phyloP scores from a whole-genome alignment of 192 early-diverging fungal species.

The Backusella tarrabulga region DNA sequence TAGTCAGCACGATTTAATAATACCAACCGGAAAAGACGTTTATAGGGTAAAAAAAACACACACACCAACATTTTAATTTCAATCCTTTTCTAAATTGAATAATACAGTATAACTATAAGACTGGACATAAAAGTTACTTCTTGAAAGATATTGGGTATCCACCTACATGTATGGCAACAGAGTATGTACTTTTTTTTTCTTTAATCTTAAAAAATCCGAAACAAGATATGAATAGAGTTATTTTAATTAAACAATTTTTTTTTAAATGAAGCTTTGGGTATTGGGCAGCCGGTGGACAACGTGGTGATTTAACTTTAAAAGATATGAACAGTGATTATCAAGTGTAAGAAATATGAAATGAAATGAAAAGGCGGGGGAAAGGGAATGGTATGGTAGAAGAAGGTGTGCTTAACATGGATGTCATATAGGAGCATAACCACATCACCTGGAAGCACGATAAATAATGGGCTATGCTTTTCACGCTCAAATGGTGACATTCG shows the following conservation, averaged over 20 bases:
- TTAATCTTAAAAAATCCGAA: not conserved
- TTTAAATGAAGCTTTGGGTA: constrained; percentile 49
- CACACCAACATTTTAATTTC: not conserved
- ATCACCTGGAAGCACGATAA: constrained; percentile 73
- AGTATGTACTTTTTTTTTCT: constrained; percentile 35
- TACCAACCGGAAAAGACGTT: constrained; percentile 73
- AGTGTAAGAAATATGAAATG: constrained; percentile 8
- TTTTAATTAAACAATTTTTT: not conserved
- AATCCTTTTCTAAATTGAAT: not conserved
- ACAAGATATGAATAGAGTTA: not conserved
- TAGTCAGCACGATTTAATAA: constrained; percentile 72
- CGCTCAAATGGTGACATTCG: constrained; percentile 60
- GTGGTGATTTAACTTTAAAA: constrained; percentile 78
- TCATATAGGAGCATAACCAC: constrained; percentile 46
- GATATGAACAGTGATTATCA: constrained; percentile 66
- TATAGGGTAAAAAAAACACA: constrained; percentile 15
- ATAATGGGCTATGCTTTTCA: constrained; percentile 81
- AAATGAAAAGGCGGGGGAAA: not conserved
- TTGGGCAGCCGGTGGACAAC: constrained; percentile 88
- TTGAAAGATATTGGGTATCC: constrained; percentile 76
- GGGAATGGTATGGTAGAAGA: too few relatives aligned
- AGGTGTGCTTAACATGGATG: not conserved
- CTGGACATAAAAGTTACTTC: constrained; percentile 50
- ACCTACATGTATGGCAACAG: constrained; percentile 72
- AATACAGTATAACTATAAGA: constrained; percentile 49